Conservation (phyloP, 441 rosid species). For the Erodium trifolium region DNA sequence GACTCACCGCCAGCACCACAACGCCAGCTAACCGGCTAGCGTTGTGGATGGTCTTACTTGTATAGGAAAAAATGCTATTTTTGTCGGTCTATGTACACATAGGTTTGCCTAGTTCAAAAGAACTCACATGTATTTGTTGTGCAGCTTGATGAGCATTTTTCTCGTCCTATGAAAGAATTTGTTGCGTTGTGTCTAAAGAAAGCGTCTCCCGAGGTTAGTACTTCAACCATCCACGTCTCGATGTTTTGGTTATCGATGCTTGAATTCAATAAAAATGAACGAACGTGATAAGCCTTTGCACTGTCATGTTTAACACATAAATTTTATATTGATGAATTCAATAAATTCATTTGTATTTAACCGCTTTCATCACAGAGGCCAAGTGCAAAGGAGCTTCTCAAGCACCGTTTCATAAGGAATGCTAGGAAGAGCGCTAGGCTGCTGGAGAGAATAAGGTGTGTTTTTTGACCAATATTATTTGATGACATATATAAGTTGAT, state of each 20-base stretch:
- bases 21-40: too few relatives aligned
- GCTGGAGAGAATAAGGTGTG: constrained; percentile 87
- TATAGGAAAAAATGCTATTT: constrained; percentile 15
- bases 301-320: background rate
- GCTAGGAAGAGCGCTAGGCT: constrained; percentile 84
- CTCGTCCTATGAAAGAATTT: constrained; percentile 94
- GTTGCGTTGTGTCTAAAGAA: constrained; percentile 91
- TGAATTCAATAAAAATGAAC: background rate
- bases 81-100: constrained; percentile 16
- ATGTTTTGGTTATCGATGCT: background rate
- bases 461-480: constrained; percentile 16
- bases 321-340: background rate
- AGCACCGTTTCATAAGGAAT: constrained; percentile 73
- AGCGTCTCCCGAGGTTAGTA: constrained; percentile 73
- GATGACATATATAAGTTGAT: background rate
- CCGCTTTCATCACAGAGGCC: constrained; percentile 55
- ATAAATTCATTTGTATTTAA: constrained; percentile 1
- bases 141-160: constrained; percentile 99
- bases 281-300: background rate
- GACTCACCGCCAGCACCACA: too few relatives aligned
- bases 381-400: constrained; percentile 92
- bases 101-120: constrained; percentile 9
- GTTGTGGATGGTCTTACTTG: too few relatives aligned
- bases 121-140: constrained; percentile 20
- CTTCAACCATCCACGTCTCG: constrained; percentile 6